These are phyloP conservation scores for Limonium bicolor DNA, from an alignment of 148 eudicot species.

Conservation along the genomic window DNA sequence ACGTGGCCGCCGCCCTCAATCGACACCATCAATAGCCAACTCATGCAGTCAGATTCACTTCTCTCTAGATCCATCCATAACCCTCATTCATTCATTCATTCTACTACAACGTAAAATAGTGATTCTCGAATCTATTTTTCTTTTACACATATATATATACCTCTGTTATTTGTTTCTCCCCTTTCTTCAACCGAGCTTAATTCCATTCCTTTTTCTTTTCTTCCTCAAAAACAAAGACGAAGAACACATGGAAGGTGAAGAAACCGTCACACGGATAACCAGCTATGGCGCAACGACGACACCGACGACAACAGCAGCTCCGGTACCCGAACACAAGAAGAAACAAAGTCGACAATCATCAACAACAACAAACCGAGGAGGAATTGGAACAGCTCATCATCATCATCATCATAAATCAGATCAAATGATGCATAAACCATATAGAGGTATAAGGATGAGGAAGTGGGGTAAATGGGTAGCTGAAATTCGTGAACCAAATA, in stretches of 20 bases:
- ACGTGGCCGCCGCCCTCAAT: conserved; percentile 1
- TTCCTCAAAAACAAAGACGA: background rate
- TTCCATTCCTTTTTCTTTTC: background rate
- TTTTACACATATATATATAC: background rate
- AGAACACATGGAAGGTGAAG: background rate
- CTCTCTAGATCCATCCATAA: background rate
- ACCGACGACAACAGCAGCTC: background rate
- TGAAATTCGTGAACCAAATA: conserved; percentile 86
- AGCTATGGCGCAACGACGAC: background rate
- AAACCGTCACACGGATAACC: background rate
- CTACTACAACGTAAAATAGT: too few relatives aligned
- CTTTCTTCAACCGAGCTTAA: background rate
- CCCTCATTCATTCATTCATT: background rate
- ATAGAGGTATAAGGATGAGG: conserved; percentile 86
- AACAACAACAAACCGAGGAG: background rate
- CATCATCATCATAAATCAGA: too few relatives aligned
- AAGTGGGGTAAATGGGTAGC: conserved; percentile 99
- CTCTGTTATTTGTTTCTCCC: background rate
- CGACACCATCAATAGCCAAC: background rate
- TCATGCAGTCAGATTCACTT: background rate
- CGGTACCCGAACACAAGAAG: background rate
- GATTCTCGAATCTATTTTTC: too few relatives aligned
- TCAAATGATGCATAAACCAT: conserved; percentile 31
- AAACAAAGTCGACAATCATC: background rate
- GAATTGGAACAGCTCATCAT: background rate